phyloP scores from a whole-genome alignment of 1,284 basidiomycete genomes.

The Ceratobasidium sp. region DNA sequence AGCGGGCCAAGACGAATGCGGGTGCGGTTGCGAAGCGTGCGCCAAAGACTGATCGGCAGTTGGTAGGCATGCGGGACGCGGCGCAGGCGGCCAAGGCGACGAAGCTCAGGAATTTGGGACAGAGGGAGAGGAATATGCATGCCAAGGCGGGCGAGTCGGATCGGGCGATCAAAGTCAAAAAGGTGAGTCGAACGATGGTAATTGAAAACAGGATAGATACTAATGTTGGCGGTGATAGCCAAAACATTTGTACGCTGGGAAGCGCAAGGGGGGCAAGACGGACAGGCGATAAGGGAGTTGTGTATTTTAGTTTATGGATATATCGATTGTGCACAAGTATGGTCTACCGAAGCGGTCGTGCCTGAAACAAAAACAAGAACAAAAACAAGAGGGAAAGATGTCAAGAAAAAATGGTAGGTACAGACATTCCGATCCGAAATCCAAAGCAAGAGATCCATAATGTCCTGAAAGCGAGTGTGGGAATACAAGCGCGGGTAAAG shows the following conservation, averaged over 20 bases:
- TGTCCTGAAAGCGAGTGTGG: not conserved
- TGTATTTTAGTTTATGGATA: conserved; percentile 21
- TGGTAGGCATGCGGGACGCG: conserved; percentile 82
- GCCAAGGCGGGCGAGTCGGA: conserved; percentile 92
- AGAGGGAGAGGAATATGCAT: conserved; percentile 84
- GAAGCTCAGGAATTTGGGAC: conserved; percentile 83
- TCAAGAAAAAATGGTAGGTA: conserved; percentile 2
- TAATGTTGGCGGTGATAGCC: conserved; percentile 62
- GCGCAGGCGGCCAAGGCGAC: conserved; percentile 82
- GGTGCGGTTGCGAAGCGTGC: conserved; percentile 64
- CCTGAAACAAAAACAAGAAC: not conserved
- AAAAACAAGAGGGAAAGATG: not conserved
- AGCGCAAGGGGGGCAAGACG: conserved; percentile 89
- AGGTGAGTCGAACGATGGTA: conserved; percentile 66
- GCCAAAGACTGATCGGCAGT: conserved; percentile 76
- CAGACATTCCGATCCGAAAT: conserved; percentile 14
- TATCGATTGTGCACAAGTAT: not conserved
- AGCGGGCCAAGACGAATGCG: conserved; percentile 70
- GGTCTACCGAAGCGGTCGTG: no score
- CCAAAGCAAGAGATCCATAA: not conserved
- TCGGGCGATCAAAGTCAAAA: conserved; percentile 80
- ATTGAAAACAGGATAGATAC: conserved; percentile 55
- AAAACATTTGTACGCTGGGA: conserved; percentile 87
- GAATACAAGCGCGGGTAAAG: not conserved
- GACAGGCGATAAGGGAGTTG: conserved; percentile 68